Evolutionary conservation across 805 yeast species (phyloP), one percentile per base, ranked within the genome.

Genomic region (Candida insectorum): DNA sequence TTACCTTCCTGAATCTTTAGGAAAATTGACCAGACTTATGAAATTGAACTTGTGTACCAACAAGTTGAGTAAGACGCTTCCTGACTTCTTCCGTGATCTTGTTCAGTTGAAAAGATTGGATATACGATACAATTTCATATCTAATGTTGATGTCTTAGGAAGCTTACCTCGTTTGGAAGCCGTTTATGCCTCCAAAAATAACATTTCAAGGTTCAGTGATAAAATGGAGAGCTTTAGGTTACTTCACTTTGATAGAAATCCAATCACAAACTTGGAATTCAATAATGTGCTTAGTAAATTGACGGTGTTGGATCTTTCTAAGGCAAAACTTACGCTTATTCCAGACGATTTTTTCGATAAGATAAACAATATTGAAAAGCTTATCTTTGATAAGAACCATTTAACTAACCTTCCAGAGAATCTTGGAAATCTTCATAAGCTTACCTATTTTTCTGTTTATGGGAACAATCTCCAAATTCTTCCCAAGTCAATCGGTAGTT

Each of bases 301-400:
- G 54, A 80, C 87, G 2, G 76, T 79, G 12, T 66, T 93, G 30
- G 87, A 87, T 41, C 62, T 93, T 33, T 77, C 85, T 7, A 84
- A 83, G 49, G 96, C 96, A 1, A 87, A 85, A 48, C 62, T 93
- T 30, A 77, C 96, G 0, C 69, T 85, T 5, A 64, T 93, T 18
- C 81, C 89, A 1, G 68, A 75, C 6, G 75, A 73, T 12, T 75
- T 88, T 37, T 68, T 88, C 27, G 56, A 69, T 6, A 72, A 69
- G 43, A 65, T 88, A 26, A 75, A 84, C 0, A 73, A 76, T 39
- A 62, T 88, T 33, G 94, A 85, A 45, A 82, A 77, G 39, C 60
- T 93, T 43, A 78, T 77, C 18, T 59, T 93, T 41, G 93, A 87
- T 57, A 78, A 81, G 47, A 93, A 93, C 51, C 93, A 85, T 51